Evolutionary conservation across 225 moss, liverwort and hornwort genomes (phyloP), one percentile per base, ranked within the genome.

Genomic region (Physcomitrellopsis africana): DNA sequence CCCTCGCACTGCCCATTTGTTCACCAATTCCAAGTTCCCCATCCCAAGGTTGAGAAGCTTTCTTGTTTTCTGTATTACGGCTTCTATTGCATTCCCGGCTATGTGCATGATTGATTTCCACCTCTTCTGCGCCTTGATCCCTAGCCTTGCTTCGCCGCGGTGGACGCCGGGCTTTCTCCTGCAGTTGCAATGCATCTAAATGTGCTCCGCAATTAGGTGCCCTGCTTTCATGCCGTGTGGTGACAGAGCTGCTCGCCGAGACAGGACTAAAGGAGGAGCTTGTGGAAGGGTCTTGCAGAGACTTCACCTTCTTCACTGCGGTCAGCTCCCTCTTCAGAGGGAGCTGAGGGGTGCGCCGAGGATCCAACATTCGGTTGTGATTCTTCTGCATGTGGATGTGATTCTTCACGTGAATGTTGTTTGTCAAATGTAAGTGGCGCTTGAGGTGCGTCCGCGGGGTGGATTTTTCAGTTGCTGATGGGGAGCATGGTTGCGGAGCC

Each of bases 361-460:
- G 37, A 53, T 84, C 80, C 84, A 84, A 77, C 84, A 81, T 81
- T 68, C 45, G 63, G 45, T 3, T 49, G 16, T 24, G 46, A 16
- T 49, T 72, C 46, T 51, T 77, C 73, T 69, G 81, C 82, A 82
- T 63, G 42, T 82, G 82, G 42, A 82, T 29, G 77, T 73, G 77
- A 68, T 77, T 73, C 77, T 74, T 77, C 68, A 82, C 61, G 64
- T 87, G 81, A 17, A 87, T 71, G 63, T 64, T 80, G 20, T 65
- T 81, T 3, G 83, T 81, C 76, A 87, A 67, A 73, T 87, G 86
- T 51, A 87, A 48, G 48, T 84, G 86, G 55, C 79, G 79, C 73
- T 29, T 73, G 22, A 87, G 76, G 69, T 87, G 83, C 48, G 81
- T 76, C 69, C 73, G 76, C 44, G 66, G 49, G 60, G 69, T 81